Conservation (phyloP, 352 stramenopile species). For the Thraustochytrium striatum region DNA sequence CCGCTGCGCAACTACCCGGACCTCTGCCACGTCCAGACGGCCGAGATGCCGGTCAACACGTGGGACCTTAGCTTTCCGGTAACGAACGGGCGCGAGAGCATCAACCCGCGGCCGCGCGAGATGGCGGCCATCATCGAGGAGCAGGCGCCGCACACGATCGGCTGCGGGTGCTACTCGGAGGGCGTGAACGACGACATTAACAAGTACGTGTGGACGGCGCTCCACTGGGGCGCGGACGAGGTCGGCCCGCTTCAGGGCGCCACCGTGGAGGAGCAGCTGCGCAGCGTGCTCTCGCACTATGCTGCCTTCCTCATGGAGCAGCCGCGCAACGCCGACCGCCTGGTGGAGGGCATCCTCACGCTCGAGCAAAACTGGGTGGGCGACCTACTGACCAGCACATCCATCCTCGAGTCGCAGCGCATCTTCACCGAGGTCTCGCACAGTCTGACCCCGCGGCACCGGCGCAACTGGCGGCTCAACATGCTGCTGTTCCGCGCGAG, state of each 20-base stretch:
- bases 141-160: constrained; percentile 37
- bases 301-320: constrained; percentile 34
- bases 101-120: constrained; percentile 33
- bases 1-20: constrained; percentile 45
- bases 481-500: constrained; percentile 38
- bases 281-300: constrained; percentile 15
- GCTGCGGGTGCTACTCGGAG: constrained; percentile 41
- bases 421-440: constrained; percentile 32
- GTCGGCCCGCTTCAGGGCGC: neutral
- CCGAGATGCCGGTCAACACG: constrained; percentile 10
- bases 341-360: constrained; percentile 19
- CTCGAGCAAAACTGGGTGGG: constrained; percentile 29
- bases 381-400: constrained; percentile 18
- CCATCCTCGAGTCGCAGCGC: constrained; percentile 17
- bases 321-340: constrained; percentile 1
- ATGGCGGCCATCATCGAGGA: constrained; percentile 43
- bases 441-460: constrained; percentile 14
- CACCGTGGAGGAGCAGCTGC: neutral
- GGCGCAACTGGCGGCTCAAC: constrained; percentile 44
- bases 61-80: constrained; percentile 42
- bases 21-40: constrained; percentile 39
- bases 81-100: constrained; percentile 42
- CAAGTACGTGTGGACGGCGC: constrained; percentile 36
- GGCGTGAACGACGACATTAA: constrained; percentile 46
- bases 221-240: constrained; percentile 24